Evolutionary conservation across 331 rosid species (phyloP), one percentile per base, ranked within the genome.

Genomic region (Acacia concinna): DNA sequence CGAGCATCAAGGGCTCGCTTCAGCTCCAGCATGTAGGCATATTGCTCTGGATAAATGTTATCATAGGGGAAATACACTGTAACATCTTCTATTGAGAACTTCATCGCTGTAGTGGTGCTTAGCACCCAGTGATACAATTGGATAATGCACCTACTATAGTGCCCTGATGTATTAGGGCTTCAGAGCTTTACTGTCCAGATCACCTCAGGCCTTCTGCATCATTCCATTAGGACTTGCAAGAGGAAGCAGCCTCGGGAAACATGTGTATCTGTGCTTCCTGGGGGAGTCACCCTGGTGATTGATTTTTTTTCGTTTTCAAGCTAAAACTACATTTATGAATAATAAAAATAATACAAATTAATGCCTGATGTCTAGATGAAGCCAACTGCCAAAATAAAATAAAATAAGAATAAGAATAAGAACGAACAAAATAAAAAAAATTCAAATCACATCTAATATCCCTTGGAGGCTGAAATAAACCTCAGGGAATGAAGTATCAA

Each of bases 1-100:
- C 68, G 5, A 18, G 68, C 68, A 62, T 62, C 68, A 14, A 62
- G 68, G 40, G 68, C 68, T 62, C 68, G 68, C 68, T 62, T 62
- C 40, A 62, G 40, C 68, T 62, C 68, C 23, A 30, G 68, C 68
- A 62, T 62, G 68, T 62, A 62, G 40, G 68, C 41, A 15, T 62
- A 62, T 62, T 30, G 68, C 14, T 62, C 68, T 14, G 68, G 68
- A 21, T 62, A 62, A 13, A 62, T 62, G 38, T 62, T 62, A 62
- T 62, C 68, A 30, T 30, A 62, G 21, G 68, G 68, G 40, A 62
- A 62, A 11, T 28, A 62, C 23, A 62, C 38, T 6, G 68, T 62
- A 62, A 62, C n/a, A 31, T 62, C 68, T 62, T 62, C 68, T 31
- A 62, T 31, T 3, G 8, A 20, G 68, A 62, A 62, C 40, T 62